Evolutionary conservation across 192 early-diverging fungal genomes (phyloP), one percentile per base, ranked within the genome.

Genomic region (Borealophlyctis nickersoniae): DNA sequence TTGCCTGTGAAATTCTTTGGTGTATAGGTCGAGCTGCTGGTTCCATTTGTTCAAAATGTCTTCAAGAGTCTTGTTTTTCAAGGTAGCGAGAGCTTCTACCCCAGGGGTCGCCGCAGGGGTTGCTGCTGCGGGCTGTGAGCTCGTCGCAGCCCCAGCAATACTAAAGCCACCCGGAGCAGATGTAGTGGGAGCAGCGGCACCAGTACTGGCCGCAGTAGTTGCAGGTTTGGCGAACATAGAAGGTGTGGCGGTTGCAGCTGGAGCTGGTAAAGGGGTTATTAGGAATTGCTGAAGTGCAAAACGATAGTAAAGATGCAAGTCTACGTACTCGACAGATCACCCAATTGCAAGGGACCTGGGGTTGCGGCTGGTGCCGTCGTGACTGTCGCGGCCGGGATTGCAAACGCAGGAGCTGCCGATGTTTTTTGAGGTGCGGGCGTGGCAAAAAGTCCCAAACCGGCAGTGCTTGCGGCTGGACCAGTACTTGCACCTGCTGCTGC

Each of bases 11-110:
- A 97, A 98, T 31, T 89, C 89, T 28, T 83, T 81, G 1, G 91
- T 89, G 51, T 86, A 83, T 36, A 74, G 78, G 36, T 91, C 84
- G 36, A 98, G 81, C 68, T 96, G 89, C 14, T 74, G 72, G 19
- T 88, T 91, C 96, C 96, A 98, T 75, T 87, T 85, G 39, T 91
- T 88, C 33, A 94, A 70, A 49, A 98, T 91, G 61, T 94, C 93
- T 60, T 94, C 91, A 75, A 98, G 80, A 27, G 90, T 93, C 75
- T 89, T 93, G 58, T 86, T 88, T 66, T 92, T 87, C 66, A 95
- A 65, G 31, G 86, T 59, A 14, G 71, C 52, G 19, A 68, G 22
- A 26, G 63, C 50, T 27, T 72, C 70, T 24, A 70, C 39, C n/a
- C n/a, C n/a, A 16, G 79, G 50, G 13, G 74, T 51, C 14, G 76